Base-by-base conservation (phyloP, 495 filamentous ascomycete species). In the Lentithecium fluviatile region DNA sequence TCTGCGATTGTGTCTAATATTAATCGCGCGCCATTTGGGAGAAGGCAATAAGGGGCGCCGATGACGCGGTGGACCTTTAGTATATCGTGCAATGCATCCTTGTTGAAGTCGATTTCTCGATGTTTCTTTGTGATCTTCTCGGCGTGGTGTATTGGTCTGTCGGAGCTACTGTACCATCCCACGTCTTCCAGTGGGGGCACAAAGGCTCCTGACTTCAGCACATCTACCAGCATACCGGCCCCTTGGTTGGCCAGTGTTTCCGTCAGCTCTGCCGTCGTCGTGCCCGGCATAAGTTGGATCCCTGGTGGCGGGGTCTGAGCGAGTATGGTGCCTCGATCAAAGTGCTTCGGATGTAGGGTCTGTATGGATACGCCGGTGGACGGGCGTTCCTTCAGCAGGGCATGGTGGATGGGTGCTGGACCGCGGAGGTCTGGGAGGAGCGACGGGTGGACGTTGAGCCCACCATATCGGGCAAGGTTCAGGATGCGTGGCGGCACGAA, bases 401-500 rank as follows among this genome's bases (percentile, higher is more conserved):
- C 84, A 73, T 92, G 87, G 54, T 92, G 87, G 19, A 97, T 74
- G 11, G 92, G 76, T 36, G 75, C 74, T 6, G 82, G 72, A 19
- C 83, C 91, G 19, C 86, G 83, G 54, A 95, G 83, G 42, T 92
- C 85, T 7, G 94, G 94, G 12, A 98, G 83, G 6, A 96, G 70
- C n/a, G 93, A 97, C 1, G 94, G 94, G 70, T 98, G 94, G 3
- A 98, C 80, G 74, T 98, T 98, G 21, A 97, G 73, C 0, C 94
- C 94, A 58, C 92, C 91, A 74, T 93, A 96, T 56, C 81, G 79
- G 15, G 88, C 80, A 5, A 66, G 72, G 24, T 76, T 78, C 42
- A 97, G 78, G 15, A 96, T 81, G 2, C 88, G 79, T 5, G 83
- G 82, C 0, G 94, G 95, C 10, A 98, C 84, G 49, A 95, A 86